Percentiles rank a stretch among this genome's conserved stretches.
Conservation (phyloP, 2,329 filamentous ascomycete genomes). For the Verticillium alfalfae region DNA sequence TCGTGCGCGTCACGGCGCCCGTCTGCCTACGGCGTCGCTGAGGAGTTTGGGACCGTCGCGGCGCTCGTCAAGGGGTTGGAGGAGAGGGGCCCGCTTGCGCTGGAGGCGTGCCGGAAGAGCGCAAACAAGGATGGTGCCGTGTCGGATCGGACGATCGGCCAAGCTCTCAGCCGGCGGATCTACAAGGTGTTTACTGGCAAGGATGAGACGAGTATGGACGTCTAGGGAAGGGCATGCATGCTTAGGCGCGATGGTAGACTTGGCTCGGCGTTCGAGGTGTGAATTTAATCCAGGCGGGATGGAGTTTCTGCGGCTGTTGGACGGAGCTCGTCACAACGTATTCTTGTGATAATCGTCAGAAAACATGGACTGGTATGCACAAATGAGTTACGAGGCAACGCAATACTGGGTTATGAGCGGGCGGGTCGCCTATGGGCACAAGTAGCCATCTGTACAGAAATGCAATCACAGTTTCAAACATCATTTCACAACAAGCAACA, state of each 20-base stretch:
- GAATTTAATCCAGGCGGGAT: background rate
- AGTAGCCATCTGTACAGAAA: too few relatives aligned
- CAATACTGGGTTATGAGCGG: too few relatives aligned
- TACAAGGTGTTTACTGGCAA: slow-evolving; percentile 54
- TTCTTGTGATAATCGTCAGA: too few relatives aligned
- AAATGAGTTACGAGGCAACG: too few relatives aligned
- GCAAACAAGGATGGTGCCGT: slow-evolving; percentile 52
- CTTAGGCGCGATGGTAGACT: background rate
- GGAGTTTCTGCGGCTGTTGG: too few relatives aligned
- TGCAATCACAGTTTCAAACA: too few relatives aligned
- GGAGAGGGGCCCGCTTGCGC: slow-evolving; percentile 48
- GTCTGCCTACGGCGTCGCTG: slow-evolving; percentile 66
- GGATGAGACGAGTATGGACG: slow-evolving; percentile 51
- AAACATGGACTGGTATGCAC: too few relatives aligned
- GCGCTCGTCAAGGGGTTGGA: slow-evolving; percentile 56
- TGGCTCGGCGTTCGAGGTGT: background rate
- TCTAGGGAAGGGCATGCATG: slow-evolving; percentile 24
- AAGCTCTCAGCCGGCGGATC: slow-evolving; percentile 52
- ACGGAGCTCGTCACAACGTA: too few relatives aligned
- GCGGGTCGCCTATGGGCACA: too few relatives aligned
- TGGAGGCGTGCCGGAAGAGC: slow-evolving; percentile 57
- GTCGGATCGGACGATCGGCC: slow-evolving; percentile 50
- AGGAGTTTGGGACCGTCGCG: slow-evolving; percentile 52
- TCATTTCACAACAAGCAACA: too few relatives aligned
- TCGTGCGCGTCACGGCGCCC: slow-evolving; percentile 64